Percentiles rank a stretch among this genome's conserved stretches.
Conservation (phyloP, 768 basidiomycete genomes). For the Russula foetens region DNA sequence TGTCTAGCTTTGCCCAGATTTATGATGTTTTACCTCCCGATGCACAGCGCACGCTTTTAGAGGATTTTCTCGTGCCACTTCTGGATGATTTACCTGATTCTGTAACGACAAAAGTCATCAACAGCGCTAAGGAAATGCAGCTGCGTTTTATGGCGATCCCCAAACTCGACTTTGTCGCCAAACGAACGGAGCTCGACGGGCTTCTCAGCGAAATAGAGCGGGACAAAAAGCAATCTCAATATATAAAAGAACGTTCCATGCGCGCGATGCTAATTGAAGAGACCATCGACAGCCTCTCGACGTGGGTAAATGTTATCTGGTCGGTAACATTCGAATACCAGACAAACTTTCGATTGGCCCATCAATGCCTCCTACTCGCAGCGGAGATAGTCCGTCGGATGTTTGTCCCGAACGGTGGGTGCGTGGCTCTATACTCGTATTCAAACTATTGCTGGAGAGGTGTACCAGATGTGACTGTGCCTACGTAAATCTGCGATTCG, state of each 20-base stretch:
- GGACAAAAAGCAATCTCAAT: constrained; percentile 43
- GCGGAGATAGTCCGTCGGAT: constrained; percentile 41
- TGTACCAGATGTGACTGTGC: constrained; percentile 46
- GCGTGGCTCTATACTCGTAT: background rate
- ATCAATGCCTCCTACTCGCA: constrained; percentile 47
- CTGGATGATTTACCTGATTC: constrained; percentile 37
- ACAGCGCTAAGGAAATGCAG: constrained; percentile 35
- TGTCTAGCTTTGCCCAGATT: constrained; percentile 19
- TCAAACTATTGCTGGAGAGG: constrained; percentile 6
- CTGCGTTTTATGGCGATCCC: constrained; percentile 36
- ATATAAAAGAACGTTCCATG: constrained; percentile 43
- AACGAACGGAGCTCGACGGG: constrained; percentile 45
- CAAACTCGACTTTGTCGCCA: constrained; percentile 41
- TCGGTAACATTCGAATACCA: constrained; percentile 49
- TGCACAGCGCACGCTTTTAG: constrained; percentile 40
- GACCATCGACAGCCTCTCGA: constrained; percentile 42
- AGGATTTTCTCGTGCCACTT: constrained; percentile 42
- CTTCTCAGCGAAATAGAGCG: constrained; percentile 46
- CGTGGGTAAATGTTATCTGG: constrained; percentile 65
- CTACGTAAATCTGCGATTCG: constrained; percentile 38
- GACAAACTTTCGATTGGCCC: constrained; percentile 42
- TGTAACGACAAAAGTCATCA: constrained; percentile 31
- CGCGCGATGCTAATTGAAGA: constrained; percentile 49
- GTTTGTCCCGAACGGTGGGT: constrained; percentile 33
- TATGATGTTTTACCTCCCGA: constrained; percentile 48